phyloP scores from a whole-genome alignment of 805 yeast species.

The Naumovozyma dairenensis region DNA sequence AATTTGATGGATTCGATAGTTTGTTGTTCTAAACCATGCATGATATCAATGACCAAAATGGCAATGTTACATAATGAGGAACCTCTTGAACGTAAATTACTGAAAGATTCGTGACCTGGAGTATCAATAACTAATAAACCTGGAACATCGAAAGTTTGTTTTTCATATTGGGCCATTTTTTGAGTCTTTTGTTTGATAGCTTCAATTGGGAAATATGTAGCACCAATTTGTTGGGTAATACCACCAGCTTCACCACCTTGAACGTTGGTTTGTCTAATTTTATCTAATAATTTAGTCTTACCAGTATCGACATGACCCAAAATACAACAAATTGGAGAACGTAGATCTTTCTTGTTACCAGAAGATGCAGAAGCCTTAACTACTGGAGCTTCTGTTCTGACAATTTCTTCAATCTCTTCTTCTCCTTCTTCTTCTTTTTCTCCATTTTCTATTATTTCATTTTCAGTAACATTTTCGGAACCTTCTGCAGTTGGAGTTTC shows the following conservation, averaged over 20 bases:
- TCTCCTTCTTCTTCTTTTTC: conserved; percentile 24
- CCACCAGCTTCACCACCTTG: conserved; percentile 99
- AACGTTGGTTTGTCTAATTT: conserved; percentile 96
- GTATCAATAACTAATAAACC: conserved; percentile 96
- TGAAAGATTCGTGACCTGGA: conserved; percentile 99
- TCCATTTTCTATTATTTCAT: conserved; percentile 20
- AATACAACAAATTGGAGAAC: conserved; percentile 98
- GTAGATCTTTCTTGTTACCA: conserved; percentile 45
- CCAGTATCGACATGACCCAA: conserved; percentile 99
- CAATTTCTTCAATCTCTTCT: conserved; percentile 23
- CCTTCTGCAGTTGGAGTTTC: conserved; percentile 22
- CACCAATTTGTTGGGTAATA: conserved; percentile 99
- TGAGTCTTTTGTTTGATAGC: conserved; percentile 86
- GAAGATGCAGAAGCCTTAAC: conserved; percentile 8
- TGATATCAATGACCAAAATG: conserved; percentile 92
- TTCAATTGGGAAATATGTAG: conserved; percentile 96
- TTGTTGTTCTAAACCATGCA: conserved; percentile 99
- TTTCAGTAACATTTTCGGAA: conserved; percentile 11
- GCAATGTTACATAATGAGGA: conserved; percentile 98
- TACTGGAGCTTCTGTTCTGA: conserved; percentile 19
- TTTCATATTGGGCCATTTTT: conserved; percentile 80
- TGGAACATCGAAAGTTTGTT: conserved; percentile 85
- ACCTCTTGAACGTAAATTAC: conserved; percentile 96
- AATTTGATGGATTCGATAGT: conserved; percentile 88
- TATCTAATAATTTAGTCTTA: conserved; percentile 93